These are phyloP conservation scores for Colletotrichum spaethianum DNA, from an alignment of 2,329 filamentous ascomycete genomes.

Conservation along the genomic window DNA sequence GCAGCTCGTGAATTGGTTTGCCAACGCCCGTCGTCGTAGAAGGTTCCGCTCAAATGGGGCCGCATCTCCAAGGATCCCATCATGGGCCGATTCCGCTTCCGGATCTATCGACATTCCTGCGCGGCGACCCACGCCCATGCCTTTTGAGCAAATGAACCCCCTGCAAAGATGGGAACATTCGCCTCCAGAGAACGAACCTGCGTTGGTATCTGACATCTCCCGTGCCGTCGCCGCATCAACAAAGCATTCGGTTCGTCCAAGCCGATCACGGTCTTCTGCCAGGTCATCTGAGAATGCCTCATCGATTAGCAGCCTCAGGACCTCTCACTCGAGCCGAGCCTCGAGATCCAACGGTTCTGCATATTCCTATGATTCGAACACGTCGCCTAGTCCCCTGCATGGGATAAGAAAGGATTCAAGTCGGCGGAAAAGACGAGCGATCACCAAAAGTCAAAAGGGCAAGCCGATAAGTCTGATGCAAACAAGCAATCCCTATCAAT, in stretches of 20 bases:
- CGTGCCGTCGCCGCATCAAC: slow-evolving; percentile 42
- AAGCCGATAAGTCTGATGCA: slow-evolving; percentile 7
- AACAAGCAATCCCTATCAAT: slow-evolving; percentile 51
- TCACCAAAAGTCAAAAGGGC: slow-evolving; percentile 3
- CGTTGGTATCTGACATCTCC: slow-evolving; percentile 43
- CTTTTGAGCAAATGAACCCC: slow-evolving; percentile 39
- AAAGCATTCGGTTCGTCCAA: not conserved
- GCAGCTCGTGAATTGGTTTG: slow-evolving; percentile 81
- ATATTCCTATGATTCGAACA: slow-evolving; percentile 49
- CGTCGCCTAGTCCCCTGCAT: slow-evolving; percentile 39
- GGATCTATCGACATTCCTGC: slow-evolving; percentile 70
- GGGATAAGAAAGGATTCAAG: not conserved
- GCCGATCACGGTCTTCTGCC: slow-evolving; percentile 42
- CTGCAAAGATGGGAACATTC: slow-evolving; percentile 43
- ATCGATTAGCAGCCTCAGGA: slow-evolving; percentile 32
- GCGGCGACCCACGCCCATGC: slow-evolving; percentile 55
- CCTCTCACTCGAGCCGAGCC: slow-evolving; percentile 32
- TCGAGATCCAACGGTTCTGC: slow-evolving; percentile 44
- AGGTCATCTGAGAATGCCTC: slow-evolving; percentile 45
- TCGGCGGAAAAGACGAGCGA: slow-evolving; percentile 21
- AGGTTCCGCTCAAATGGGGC: slow-evolving; percentile 67
- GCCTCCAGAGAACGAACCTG: slow-evolving; percentile 45
- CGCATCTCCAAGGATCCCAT: slow-evolving; percentile 65
- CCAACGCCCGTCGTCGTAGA: slow-evolving; percentile 75
- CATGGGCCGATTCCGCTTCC: slow-evolving; percentile 48